Evolutionary conservation across 2,329 filamentous ascomycete species (phyloP).

Genomic region (Dactylellina parvicollis): DNA sequence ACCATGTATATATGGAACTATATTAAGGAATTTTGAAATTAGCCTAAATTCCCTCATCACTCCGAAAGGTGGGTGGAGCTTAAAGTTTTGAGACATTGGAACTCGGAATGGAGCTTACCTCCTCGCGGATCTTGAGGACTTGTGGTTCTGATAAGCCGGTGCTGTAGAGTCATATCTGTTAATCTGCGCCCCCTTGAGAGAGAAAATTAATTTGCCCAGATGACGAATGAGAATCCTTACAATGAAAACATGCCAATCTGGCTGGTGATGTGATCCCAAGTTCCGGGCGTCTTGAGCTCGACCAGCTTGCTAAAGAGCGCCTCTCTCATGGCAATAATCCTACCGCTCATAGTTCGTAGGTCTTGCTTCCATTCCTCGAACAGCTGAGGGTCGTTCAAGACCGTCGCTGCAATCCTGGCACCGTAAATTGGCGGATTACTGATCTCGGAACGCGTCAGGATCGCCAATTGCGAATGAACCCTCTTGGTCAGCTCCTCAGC

Average conservation of each 20-base stretch:
- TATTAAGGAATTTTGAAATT: constrained; percentile 9
- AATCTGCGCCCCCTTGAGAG: neutral
- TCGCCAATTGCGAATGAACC: constrained; percentile 97
- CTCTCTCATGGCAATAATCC: constrained; percentile 97
- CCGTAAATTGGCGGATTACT: constrained; percentile 98
- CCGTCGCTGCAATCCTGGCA: constrained; percentile 89
- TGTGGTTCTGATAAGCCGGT: constrained; percentile 89
- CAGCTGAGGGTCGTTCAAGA: constrained; percentile 83
- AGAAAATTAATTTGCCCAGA: neutral
- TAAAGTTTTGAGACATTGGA: constrained; percentile 30
- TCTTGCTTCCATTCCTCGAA: constrained; percentile 95
- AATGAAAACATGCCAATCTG: constrained; percentile 99
- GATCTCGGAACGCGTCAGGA: constrained; percentile 94
- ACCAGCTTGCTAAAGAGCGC: constrained; percentile 94
- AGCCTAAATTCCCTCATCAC: constrained; percentile 37
- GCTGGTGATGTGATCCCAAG: constrained; percentile 98
- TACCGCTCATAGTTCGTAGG: constrained; percentile 98
- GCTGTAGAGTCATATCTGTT: constrained; percentile 62
- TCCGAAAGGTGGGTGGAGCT: constrained; percentile 30
- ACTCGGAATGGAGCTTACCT: constrained; percentile 65
- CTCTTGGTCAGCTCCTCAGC: constrained; percentile 87
- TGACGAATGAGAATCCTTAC: constrained; percentile 32
- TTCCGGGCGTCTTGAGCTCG: constrained; percentile 91
- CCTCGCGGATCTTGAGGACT: constrained; percentile 90
- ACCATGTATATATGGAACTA: constrained; percentile 89